phyloP scores from a whole-genome alignment of 2,329 filamentous ascomycete genomes.

The Aspergillus pseudotamarii region DNA sequence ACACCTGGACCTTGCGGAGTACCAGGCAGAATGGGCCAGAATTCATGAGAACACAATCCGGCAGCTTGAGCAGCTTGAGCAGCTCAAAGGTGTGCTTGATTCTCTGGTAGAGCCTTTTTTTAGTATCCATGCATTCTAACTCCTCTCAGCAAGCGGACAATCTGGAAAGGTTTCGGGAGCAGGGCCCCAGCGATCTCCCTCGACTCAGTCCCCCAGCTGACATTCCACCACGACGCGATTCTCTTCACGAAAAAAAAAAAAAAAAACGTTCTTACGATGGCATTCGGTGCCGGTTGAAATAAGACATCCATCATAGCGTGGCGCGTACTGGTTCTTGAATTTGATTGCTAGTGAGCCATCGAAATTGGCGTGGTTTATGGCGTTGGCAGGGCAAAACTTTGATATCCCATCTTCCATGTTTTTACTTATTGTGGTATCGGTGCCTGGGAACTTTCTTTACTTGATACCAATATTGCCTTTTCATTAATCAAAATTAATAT shows the following conservation, averaged over 20 bases:
- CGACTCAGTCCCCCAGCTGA: background rate
- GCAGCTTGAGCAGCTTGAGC: background rate
- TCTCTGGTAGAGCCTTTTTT: too few relatives aligned
- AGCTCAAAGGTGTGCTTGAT: background rate
- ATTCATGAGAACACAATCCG: background rate
- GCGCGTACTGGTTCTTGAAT: background rate
- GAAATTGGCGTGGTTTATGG: background rate
- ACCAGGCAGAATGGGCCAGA: background rate
- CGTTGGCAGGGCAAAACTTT: constrained; percentile 1
- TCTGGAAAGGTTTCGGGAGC: background rate
- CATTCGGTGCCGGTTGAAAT: background rate
- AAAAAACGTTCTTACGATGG: background rate
- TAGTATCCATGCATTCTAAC: background rate
- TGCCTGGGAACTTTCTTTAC: background rate
- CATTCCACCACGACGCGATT: background rate
- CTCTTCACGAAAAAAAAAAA: background rate
- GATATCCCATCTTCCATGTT: background rate
- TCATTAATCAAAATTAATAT: background rate
- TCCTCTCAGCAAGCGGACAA: background rate
- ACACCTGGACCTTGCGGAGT: background rate
- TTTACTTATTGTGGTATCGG: background rate
- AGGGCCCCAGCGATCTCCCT: background rate
- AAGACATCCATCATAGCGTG: background rate
- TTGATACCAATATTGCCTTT: background rate
- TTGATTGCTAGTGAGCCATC: background rate